Conservation (phyloP, 2,329 filamentous ascomycete species). For the Colletotrichum ledebouriae region DNA sequence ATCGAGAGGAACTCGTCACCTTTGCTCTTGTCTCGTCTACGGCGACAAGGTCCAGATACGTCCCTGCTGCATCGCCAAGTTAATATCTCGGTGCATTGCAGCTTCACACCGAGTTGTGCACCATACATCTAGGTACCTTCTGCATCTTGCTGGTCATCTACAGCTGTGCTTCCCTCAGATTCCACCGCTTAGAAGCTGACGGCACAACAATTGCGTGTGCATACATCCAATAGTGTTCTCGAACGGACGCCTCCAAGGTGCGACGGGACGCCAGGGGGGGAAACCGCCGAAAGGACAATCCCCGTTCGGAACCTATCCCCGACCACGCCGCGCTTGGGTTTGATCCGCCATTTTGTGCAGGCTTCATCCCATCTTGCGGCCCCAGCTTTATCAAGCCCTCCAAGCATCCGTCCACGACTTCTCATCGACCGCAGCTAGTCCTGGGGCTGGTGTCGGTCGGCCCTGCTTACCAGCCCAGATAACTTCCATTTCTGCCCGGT, state of each 20-base stretch:
- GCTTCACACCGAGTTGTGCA: slow-evolving; percentile 2
- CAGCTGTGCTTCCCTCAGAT: not conserved
- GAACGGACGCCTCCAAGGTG: slow-evolving; percentile 31
- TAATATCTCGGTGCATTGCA: slow-evolving; percentile 15
- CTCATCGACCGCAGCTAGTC: not conserved
- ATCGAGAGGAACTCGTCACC: slow-evolving; percentile 4
- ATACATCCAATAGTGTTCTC: not conserved
- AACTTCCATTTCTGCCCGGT: slow-evolving; percentile 1
- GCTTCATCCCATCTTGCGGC: slow-evolving; percentile 41
- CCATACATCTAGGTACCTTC: not conserved
- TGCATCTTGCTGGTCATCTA: slow-evolving; percentile 1
- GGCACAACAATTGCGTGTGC: not conserved
- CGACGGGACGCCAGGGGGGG: slow-evolving; percentile 29
- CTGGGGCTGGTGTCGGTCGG: no score
- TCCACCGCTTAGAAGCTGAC: not conserved
- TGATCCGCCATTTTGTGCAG: slow-evolving; percentile 33
- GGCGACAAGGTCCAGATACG: slow-evolving; percentile 7
- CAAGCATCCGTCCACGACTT: slow-evolving; percentile 16
- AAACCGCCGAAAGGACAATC: slow-evolving; percentile 31
- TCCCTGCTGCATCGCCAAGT: not conserved
- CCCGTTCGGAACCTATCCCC: slow-evolving; percentile 40
- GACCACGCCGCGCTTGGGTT: slow-evolving; percentile 31
- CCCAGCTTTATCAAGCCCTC: slow-evolving; percentile 21
- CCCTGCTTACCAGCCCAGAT: not conserved
- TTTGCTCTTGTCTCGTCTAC: slow-evolving; percentile 19